A percentile compares a stretch with the other conserved stretches of the same genome.
Evolutionary conservation across 2,329 filamentous ascomycete genomes (phyloP).

Genomic region (Cladophialophora yegresii): DNA sequence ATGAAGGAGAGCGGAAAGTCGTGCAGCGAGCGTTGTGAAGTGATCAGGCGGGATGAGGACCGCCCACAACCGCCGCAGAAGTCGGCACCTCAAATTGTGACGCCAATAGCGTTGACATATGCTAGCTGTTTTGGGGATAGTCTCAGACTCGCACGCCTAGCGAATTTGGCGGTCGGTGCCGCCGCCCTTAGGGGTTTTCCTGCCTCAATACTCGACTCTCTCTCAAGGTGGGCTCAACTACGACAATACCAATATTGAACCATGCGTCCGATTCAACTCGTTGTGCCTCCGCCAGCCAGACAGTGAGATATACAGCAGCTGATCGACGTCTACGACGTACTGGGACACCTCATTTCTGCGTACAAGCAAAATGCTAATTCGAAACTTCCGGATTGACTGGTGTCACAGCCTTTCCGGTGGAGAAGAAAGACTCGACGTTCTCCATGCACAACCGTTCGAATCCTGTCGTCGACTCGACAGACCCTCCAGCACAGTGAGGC

Average conservation of each 20-base stretch:
- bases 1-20: background rate
- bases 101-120: background rate
- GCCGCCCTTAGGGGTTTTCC: background rate
- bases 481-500: slow-evolving; percentile 45
- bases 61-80: background rate
- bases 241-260: background rate
- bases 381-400: background rate
- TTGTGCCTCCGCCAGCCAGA: too few relatives aligned
- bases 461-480: slow-evolving; percentile 45
- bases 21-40: background rate
- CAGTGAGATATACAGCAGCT: too few relatives aligned
- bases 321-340: too few relatives aligned
- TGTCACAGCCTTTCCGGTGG: background rate
- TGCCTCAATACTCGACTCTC: too few relatives aligned
- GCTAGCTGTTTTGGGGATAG: background rate
- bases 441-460: slow-evolving; percentile 46
- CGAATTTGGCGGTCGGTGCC: background rate
- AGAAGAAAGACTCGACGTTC: slow-evolving; percentile 34
- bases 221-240: background rate
- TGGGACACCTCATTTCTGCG: background rate
- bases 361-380: background rate
- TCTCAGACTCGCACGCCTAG: background rate
- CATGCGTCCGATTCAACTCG: background rate
- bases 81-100: background rate
- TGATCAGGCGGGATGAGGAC: background rate